Conservation (phyloP, 257 asterid genomes). For the Orobanche coerulescens region DNA sequence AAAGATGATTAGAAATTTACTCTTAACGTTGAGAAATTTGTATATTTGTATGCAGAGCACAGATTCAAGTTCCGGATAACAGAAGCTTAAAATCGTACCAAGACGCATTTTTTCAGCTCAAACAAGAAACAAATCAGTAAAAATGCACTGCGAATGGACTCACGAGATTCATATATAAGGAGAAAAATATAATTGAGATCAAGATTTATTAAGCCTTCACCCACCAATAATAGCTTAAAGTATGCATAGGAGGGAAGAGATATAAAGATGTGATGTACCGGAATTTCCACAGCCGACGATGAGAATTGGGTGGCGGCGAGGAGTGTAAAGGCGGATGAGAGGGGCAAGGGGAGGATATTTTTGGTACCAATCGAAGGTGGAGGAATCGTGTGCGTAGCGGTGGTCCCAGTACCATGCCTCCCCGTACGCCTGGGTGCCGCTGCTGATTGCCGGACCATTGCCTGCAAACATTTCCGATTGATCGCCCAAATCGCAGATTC, state of each 20-base stretch:
- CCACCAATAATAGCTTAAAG: background rate
- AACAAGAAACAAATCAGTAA: background rate
- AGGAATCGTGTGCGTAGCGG: conserved; percentile 48
- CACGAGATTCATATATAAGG: background rate
- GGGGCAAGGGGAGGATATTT: conserved; percentile 56
- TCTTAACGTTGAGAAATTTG: no score
- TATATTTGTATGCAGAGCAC: no score
- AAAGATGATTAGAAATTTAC: no score
- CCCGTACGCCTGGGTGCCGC: conserved; percentile 54
- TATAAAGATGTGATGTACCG: conserved; percentile 25
- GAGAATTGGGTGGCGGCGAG: conserved; percentile 45
- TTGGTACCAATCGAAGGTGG: conserved; percentile 77
- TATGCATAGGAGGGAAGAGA: background rate
- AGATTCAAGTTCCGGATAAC: background rate
- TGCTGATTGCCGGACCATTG: conserved; percentile 23
- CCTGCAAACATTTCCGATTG: conserved; percentile 27
- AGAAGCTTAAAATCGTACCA: background rate
- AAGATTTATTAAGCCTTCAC: background rate
- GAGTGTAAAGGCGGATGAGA: conserved; percentile 56
- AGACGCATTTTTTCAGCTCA: background rate
- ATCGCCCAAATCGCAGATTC: background rate
- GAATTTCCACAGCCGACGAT: conserved; percentile 74
- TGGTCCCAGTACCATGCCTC: conserved; percentile 80
- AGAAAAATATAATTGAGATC: background rate
- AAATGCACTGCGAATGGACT: background rate